These are phyloP conservation scores for Meyerozyma smithsonii DNA, from an alignment of 1,139 yeast species.

Conservation along the genomic window DNA sequence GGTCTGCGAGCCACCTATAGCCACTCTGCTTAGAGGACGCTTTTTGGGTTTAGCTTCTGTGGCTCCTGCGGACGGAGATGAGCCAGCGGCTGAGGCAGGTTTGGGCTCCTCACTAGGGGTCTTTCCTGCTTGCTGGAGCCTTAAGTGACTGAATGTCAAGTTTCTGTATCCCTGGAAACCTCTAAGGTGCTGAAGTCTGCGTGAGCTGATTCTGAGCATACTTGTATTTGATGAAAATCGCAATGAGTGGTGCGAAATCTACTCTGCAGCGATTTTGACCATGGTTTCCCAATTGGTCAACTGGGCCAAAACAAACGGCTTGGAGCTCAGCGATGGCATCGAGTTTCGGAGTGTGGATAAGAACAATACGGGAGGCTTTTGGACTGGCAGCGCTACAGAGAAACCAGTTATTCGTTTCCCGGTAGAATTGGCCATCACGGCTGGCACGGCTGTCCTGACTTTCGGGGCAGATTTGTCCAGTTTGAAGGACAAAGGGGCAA, in stretches of 20 bases:
- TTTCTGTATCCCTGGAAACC: neutral
- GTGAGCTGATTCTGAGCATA: conserved; percentile 1
- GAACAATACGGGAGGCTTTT: conserved; percentile 10
- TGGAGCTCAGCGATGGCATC: conserved; percentile 4
- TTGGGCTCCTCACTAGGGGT: neutral
- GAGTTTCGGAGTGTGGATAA: conserved; percentile 6
- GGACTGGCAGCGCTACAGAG: neutral
- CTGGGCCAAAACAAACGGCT: neutral
- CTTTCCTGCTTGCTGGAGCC: neutral
- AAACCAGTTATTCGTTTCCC: conserved; percentile 32
- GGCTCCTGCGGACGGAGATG: too few relatives aligned
- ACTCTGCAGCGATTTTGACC: neutral
- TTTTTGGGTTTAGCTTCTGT: neutral
- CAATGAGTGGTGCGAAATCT: neutral
- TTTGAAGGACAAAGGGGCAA: conserved; percentile 17
- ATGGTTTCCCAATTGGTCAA: neutral
- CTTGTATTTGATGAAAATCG: neutral
- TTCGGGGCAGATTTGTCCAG: conserved; percentile 19
- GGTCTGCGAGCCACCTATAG: conserved; percentile 35
- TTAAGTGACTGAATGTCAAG: neutral
- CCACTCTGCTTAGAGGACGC: conserved; percentile 47
- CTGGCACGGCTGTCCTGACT: conserved; percentile 36
- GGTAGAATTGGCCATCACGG: conserved; percentile 32
- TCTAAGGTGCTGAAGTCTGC: neutral
- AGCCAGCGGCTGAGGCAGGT: too few relatives aligned